Conservation (phyloP, 768 basidiomycete genomes). For the Macrolepiota fuliginosa region DNA sequence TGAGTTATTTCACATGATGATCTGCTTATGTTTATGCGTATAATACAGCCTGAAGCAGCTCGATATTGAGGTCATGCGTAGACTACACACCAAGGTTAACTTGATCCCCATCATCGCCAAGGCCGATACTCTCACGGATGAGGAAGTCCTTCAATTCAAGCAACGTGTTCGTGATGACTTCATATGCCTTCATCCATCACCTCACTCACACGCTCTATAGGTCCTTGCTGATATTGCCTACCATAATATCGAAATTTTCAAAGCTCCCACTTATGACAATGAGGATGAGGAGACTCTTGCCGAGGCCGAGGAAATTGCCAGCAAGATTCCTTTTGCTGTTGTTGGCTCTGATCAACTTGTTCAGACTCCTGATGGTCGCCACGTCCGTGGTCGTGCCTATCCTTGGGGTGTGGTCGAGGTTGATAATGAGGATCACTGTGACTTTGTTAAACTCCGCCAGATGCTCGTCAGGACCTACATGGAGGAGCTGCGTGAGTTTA, state of each 20-base stretch:
- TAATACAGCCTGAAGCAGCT: constrained; percentile 84
- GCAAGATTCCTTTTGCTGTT: constrained; percentile 98
- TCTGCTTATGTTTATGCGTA: constrained; percentile 7
- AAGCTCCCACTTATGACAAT: constrained; percentile 95
- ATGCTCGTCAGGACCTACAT: constrained; percentile 99
- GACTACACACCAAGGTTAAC: constrained; percentile 96
- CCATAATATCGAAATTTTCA: constrained; percentile 97
- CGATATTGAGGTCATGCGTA: constrained; percentile 98
- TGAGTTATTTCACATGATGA: constrained; percentile 10
- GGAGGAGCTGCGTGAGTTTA: constrained; percentile 98
- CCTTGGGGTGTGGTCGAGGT: constrained; percentile 99
- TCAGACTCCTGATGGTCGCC: constrained; percentile 79
- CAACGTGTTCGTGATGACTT: constrained; percentile 57
- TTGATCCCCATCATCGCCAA: constrained; percentile 98
- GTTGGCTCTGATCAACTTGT: constrained; percentile 92
- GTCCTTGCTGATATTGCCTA: constrained; percentile 90
- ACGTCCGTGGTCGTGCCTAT: constrained; percentile 92
- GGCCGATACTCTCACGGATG: constrained; percentile 96
- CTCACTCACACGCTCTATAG: constrained; percentile 34
- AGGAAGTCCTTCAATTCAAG: constrained; percentile 93
- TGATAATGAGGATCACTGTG: constrained; percentile 98
- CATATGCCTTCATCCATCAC: constrained; percentile 1
- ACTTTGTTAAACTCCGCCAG: constrained; percentile 98
- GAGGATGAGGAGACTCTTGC: constrained; percentile 98
- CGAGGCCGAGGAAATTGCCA: constrained; percentile 95